Base-by-base conservation (phyloP, 2,329 filamentous ascomycete genomes). In the Ceratocystiopsis sp. region DNA sequence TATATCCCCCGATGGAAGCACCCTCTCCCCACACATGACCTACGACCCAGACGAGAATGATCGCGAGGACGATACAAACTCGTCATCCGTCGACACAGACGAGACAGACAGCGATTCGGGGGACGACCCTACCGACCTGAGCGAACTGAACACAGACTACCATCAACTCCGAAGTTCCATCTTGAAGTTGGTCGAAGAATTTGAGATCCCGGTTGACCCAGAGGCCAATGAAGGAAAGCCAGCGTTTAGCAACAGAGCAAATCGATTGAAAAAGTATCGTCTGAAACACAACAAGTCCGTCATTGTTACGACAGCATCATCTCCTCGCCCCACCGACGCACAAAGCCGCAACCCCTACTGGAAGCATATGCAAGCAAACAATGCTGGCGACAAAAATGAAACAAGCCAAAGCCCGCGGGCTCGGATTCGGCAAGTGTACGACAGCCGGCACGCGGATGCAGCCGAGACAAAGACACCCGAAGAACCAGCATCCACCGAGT, bases 161-260 rank as follows among this genome's bases (percentile, higher is more conserved):
- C 81, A 86, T 54, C 80, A 84, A 49, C 62, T 93, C 4, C 79
- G 87, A 45, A 78, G 85, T 47, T 83, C 84, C 0, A 83, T 93
- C 42, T 62, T 85, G 46, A 86, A 81, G 55, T 66, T 93, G 5
- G 80, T 91, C 1, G 75, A 85, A 53, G 84, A 93, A 49, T 87
- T 81, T 48, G 84, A 91, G 53, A 82, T 86, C 37, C 79, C 81
- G 0, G 75, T 80, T 42, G 74, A 71, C 37, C 60, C 79, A 12
- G 73, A 79, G 25, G 4, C 25, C 2, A 69, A 67, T 29, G 66
- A 69, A 37, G 69, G 69, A 14, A 73, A 75, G 25, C 76, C 72
- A 33, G 53, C 54, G 0, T 79, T 84, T 51, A 84, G 79, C 58
- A 84, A 84, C 52, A 71, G 80, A 34, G 77, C 78, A 6, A 77